Evolutionary conservation across 345 rosid species (phyloP), one percentile per base, ranked within the genome.

Genomic region (Balakata baccata): DNA sequence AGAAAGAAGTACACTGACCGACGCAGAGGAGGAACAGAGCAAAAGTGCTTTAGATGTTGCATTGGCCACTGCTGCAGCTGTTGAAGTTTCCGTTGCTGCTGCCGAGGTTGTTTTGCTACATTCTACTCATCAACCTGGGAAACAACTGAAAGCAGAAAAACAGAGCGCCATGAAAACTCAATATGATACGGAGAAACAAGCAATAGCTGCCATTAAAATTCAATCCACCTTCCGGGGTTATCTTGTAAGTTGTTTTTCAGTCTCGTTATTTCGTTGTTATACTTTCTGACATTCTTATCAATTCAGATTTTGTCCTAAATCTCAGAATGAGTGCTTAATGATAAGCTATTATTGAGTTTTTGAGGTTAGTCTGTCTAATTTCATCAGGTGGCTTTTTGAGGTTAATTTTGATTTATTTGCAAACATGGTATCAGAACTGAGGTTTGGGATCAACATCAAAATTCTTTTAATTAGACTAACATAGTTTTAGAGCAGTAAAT

Each of bases 181-280:
- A 38, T 60, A 46, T 8, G 76, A 75, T 66, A 72, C n/a, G 43
- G 67, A 81, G 71, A 69, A 74, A 66, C 82, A 81, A 70, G 78
- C 83, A 54, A 65, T 67, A 45, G 83, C 97, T 54, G 90, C 93
- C 71, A 79, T 75, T 63, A 84, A 64, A 74, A 92, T 94, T 66
- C 98, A 94, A 75, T 80, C 96, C 0, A 82, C 87, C 47, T 94
- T 89, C 56, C 80, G 97, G 17, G 92, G 92, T 64, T 89, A 81
- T 83, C 94, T 94, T 77, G 96, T 92, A 82, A 89, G 93, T 82
- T 74, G 47, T 62, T 50, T 25, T 66, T 69, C 34, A 22, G 16
- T 37, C 43, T 34, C 43, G 1, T 66, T 7, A 29, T 29, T 29
- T 29, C 34, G 34, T 29, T 29, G 34, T 2, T 29, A 29, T 29